Evolutionary conservation across 2,329 filamentous ascomycete species (phyloP).

Genomic region (Leptographium procerum): DNA sequence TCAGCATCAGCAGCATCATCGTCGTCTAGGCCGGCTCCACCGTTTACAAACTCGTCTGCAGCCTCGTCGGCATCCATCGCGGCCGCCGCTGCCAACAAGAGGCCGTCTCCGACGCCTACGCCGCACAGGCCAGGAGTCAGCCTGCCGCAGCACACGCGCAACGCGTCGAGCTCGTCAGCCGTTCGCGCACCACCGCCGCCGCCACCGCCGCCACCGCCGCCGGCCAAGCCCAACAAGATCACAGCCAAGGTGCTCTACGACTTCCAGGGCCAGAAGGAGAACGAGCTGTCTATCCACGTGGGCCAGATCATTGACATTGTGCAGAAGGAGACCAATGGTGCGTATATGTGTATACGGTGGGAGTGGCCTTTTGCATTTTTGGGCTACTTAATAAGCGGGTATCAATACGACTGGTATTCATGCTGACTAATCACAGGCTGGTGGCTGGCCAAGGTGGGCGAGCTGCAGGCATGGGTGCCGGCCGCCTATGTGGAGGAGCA

Average conservation of each 20-base stretch:
- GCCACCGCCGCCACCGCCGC: constrained; percentile 57
- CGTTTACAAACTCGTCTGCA: not conserved
- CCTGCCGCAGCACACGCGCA: constrained; percentile 42
- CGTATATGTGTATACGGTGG: too few species aligned
- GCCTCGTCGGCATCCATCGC: not conserved
- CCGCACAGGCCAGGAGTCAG: constrained; percentile 12
- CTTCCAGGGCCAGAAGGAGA: constrained; percentile 72
- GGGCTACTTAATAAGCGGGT: constrained; percentile 15
- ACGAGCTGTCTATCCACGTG: constrained; percentile 70
- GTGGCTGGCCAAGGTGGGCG: constrained; percentile 76
- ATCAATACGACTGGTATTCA: constrained; percentile 13
- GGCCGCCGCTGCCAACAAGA: not conserved
- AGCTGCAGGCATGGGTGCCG: constrained; percentile 82
- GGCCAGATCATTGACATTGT: constrained; percentile 79
- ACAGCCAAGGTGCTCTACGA: constrained; percentile 89
- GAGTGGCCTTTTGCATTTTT: not conserved
- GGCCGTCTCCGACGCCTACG: constrained; percentile 15
- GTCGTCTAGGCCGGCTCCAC: constrained; percentile 16
- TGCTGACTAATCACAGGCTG: constrained; percentile 52
- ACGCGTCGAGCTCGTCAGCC: constrained; percentile 38
- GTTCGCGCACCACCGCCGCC: constrained; percentile 41
- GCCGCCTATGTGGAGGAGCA: constrained; percentile 89
- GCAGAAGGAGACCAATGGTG: constrained; percentile 92
- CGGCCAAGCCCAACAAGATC: constrained; percentile 56
- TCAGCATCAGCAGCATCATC: constrained; percentile 12